Evolutionary conservation across 495 filamentous ascomycete genomes (phyloP).

Genomic region (Penicillium alfredii): DNA sequence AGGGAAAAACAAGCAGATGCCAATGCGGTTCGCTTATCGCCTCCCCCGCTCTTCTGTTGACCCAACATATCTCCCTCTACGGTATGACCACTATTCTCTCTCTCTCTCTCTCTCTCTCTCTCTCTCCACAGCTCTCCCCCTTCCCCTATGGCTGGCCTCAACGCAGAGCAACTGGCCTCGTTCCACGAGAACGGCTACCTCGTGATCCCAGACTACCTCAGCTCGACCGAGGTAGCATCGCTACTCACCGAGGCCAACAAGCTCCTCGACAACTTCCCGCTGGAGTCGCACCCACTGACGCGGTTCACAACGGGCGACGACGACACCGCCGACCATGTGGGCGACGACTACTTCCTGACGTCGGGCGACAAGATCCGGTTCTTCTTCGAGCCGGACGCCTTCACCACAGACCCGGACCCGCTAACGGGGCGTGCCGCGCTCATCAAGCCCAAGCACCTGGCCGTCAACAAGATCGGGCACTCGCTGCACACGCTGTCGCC

Average conservation of each 20-base stretch:
- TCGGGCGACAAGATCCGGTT: slow-evolving; percentile 88
- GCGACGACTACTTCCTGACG: slow-evolving; percentile 89
- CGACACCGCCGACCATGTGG: slow-evolving; percentile 57
- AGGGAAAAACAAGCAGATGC: no score
- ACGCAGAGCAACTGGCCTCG: slow-evolving; percentile 58
- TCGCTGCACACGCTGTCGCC: slow-evolving; percentile 71
- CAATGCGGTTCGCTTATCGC: no score
- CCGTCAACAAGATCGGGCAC: slow-evolving; percentile 97
- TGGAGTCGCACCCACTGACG: slow-evolving; percentile 83
- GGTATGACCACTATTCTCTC: no score
- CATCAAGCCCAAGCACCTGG: slow-evolving; percentile 65
- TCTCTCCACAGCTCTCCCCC: neutral
- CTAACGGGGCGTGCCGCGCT: slow-evolving; percentile 44
- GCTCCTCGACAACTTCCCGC: slow-evolving; percentile 67
- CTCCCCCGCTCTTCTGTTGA: no score
- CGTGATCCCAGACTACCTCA: slow-evolving; percentile 74
- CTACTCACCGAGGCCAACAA: slow-evolving; percentile 69
- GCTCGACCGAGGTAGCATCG: slow-evolving; percentile 51
- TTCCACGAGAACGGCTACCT: slow-evolving; percentile 86
- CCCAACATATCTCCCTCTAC: no score
- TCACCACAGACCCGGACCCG: slow-evolving; percentile 35
- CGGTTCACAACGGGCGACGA: slow-evolving; percentile 79
- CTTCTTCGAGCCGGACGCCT: slow-evolving; percentile 86
- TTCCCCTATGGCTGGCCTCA: slow-evolving; percentile 50
- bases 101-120: no score